Percentiles rank a stretch among this genome's conserved stretches.
Conservation (phyloP, 2,329 filamentous ascomycete genomes). For the Grosmannia serpens region DNA sequence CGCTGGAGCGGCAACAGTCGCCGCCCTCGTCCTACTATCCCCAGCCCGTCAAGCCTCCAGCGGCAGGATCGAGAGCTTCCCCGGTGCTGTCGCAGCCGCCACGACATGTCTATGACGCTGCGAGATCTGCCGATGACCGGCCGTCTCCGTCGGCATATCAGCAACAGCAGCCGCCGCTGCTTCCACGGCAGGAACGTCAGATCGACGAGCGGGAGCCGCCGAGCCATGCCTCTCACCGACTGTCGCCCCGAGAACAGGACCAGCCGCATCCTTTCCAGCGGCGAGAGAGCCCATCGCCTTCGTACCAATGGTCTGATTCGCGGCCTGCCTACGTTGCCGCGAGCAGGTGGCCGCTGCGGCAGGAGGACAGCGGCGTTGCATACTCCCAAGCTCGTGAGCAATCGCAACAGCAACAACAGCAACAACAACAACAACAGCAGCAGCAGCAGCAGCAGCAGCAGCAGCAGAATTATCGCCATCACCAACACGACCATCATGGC, state of each 20-base stretch:
- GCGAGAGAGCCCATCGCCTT: background rate
- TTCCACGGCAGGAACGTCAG: background rate
- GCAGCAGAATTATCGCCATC: background rate
- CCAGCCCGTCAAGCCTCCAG: background rate
- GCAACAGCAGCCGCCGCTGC: slow-evolving; percentile 1
- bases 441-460: background rate
- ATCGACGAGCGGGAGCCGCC: background rate
- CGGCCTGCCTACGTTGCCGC: slow-evolving; percentile 5
- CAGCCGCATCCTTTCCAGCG: background rate
- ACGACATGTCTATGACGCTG: slow-evolving; percentile 10
- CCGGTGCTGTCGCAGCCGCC: slow-evolving; percentile 18
- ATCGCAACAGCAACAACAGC: background rate
- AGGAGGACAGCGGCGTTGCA: background rate
- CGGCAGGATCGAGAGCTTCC: background rate
- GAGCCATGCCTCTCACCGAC: background rate
- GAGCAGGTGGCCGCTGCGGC: slow-evolving; percentile 5
- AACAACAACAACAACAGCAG: background rate
- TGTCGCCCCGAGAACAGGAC: slow-evolving; percentile 3
- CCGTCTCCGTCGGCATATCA: background rate
- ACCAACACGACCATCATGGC: background rate
- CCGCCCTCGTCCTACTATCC: slow-evolving; percentile 31
- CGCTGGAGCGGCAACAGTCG: slow-evolving; percentile 23
- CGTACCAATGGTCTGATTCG: slow-evolving; percentile 3
- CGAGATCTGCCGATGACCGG: slow-evolving; percentile 15
- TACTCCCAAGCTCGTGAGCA: background rate